Conservation (phyloP, 805 yeast genomes). For the Starmerella lactis-condensi region DNA sequence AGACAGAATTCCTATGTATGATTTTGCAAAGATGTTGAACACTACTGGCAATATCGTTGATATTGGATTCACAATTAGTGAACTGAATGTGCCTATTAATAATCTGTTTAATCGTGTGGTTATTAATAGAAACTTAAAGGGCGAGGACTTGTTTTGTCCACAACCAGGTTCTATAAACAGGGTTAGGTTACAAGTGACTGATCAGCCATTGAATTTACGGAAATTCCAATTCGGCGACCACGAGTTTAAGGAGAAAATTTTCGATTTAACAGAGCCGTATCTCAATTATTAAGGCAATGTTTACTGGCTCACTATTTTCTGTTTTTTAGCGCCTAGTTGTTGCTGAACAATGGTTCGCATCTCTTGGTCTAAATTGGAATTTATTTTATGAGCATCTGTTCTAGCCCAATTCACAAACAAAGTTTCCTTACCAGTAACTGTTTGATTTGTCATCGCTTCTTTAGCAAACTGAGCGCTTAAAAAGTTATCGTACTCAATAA, state of each 20-base stretch:
- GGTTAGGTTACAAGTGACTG: conserved; percentile 5
- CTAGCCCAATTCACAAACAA: conserved; percentile 69
- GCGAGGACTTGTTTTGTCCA: too few species aligned
- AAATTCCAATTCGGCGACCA: conserved; percentile 11
- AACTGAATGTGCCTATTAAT: too few species aligned
- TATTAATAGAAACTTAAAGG: too few species aligned
- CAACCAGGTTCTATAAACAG: too few species aligned
- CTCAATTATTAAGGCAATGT: too few species aligned
- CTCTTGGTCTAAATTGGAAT: too few species aligned
- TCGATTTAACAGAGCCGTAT: conserved; percentile 17
- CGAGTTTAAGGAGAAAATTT: conserved; percentile 12
- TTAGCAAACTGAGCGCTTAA: conserved; percentile 81
- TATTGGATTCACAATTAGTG: conserved; percentile 3
- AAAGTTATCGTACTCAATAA: conserved; percentile 52
- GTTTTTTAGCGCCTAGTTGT: too few species aligned
- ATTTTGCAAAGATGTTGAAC: conserved; percentile 28
- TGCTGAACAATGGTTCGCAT: too few species aligned
- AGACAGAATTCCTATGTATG: conserved; percentile 26
- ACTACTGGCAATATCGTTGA: conserved; percentile 32
- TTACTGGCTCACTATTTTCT: too few species aligned
- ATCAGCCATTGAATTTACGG: conserved; percentile 13
- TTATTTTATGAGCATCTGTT: too few species aligned
- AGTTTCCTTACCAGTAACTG: conserved; percentile 46
- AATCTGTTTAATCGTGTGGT: too few species aligned
- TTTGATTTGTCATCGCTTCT: conserved; percentile 82